These are phyloP conservation scores for Rhynchospora tenuis DNA, from an alignment of 176 grass and related monocot genomes.

Conservation along the genomic window DNA sequence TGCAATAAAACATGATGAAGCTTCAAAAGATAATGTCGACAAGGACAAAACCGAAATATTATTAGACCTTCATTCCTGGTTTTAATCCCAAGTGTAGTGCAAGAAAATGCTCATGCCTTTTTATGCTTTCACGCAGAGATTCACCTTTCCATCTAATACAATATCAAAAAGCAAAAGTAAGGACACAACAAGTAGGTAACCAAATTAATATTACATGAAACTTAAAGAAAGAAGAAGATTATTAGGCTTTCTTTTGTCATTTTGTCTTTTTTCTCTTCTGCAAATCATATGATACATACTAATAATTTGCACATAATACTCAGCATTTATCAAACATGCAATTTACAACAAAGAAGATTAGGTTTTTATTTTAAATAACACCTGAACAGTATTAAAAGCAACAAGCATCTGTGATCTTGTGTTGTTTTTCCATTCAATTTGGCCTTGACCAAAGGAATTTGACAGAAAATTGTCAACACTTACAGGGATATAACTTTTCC, in stretches of 20 bases:
- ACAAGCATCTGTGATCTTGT: background rate
- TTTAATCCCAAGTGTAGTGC: constrained; percentile 82
- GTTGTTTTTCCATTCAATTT: background rate
- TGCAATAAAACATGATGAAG: background rate
- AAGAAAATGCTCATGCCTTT: constrained; percentile 90
- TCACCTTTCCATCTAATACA: constrained; percentile 84
- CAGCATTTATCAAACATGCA: background rate
- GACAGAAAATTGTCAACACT: background rate
- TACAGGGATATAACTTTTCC: background rate
- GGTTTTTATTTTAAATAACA: background rate
- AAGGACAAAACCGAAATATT: background rate
- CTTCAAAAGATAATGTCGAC: background rate
- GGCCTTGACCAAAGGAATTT: background rate
- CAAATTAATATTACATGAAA: background rate
- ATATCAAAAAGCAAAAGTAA: background rate
- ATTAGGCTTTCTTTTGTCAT: background rate
- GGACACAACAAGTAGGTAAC: background rate
- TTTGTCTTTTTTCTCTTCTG: background rate
- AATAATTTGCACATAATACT: background rate
- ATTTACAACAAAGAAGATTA: background rate
- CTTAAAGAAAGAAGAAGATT: background rate
- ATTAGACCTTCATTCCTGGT: constrained; percentile 76
- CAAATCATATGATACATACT: background rate
- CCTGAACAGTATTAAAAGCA: background rate
- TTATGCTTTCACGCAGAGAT: constrained; percentile 90